Evolutionary conservation across 768 basidiomycete genomes (phyloP).

Genomic region (Tulasnella sp.): DNA sequence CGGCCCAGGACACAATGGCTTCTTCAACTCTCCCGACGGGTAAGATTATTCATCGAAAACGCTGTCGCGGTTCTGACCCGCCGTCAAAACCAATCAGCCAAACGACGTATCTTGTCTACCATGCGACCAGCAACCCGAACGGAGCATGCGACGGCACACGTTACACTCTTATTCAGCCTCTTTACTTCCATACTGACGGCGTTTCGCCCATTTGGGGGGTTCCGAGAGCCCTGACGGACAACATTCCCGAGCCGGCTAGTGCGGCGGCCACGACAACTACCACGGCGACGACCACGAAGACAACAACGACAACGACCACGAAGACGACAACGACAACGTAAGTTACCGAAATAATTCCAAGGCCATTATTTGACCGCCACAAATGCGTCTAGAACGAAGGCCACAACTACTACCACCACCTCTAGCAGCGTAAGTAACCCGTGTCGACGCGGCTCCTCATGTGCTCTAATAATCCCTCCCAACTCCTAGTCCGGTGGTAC

Average conservation of each 20-base stretch:
- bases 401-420: background rate
- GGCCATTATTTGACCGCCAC: background rate
- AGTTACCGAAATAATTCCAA: background rate
- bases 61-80: background rate
- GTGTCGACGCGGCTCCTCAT: background rate
- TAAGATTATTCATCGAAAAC: background rate
- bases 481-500: background rate
- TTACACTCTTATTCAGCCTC: slow-evolving; percentile 19
- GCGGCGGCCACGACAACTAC: background rate
- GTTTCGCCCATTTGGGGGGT: background rate
- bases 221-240: background rate
- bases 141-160: slow-evolving; percentile 20
- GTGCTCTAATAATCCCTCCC: background rate
- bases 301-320: background rate
- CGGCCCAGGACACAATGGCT: slow-evolving; percentile 19
- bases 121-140: slow-evolving; percentile 13
- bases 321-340: background rate
- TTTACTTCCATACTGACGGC: slow-evolving; percentile 17
- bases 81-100: background rate
- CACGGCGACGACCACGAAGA: background rate
- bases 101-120: slow-evolving; percentile 9
- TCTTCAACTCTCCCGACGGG: slow-evolving; percentile 20
- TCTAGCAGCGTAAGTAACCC: background rate
- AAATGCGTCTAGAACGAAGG: background rate
- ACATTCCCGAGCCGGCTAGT: background rate